Base-by-base conservation (phyloP, 2,329 filamentous ascomycete species). In the Fusarium tjaetaba region DNA sequence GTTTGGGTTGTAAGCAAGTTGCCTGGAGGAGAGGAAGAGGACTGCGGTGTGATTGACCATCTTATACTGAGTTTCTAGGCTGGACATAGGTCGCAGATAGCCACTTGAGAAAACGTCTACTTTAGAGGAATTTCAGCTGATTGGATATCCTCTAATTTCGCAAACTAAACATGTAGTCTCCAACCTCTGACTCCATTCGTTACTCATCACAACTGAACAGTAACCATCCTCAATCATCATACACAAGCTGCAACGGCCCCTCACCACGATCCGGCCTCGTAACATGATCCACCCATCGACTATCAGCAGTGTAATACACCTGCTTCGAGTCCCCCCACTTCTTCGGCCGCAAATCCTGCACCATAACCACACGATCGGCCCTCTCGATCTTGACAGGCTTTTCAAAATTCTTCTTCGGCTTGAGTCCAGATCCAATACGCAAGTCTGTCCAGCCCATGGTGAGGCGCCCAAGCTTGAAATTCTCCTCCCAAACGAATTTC, bases 401-500 rank as follows among this genome's bases (percentile, higher is more conserved):
- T 0, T 41, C 1, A 20, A 16, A 9, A 5, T 7, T 1, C 20
- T 42, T 16, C 7, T 18, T 30, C 10, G 4, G 26, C n/a, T 58
- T 38, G 6, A 65, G 14, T 9, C 28, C 4, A 0, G 61, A 43
- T 7, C 49, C 51, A 2, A 66, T 13, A 0, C 5, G 1, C 0
- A 42, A 45, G 13, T 11, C 18, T 4, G 10, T 5, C 20, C 28
- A 36, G 1, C 36, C 41, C 1, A 53, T 16, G 3, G 14, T 34
- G 0, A 72, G 15, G 0, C 18, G 28, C 0, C 13, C 24, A 4
- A 72, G 34, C 10, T 48, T 53, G 3, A 34, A 71, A 0, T 32
- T 11, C 5, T 46, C 10, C n/a, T 48, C 61, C 68, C 68, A 71
- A 8, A 43, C 7, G 14, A 71, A 71, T 2, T 61, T 24, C 0